Base-by-base conservation (phyloP, 2,329 filamentous ascomycete genomes). In the Neoscytalidium dimidiatum region DNA sequence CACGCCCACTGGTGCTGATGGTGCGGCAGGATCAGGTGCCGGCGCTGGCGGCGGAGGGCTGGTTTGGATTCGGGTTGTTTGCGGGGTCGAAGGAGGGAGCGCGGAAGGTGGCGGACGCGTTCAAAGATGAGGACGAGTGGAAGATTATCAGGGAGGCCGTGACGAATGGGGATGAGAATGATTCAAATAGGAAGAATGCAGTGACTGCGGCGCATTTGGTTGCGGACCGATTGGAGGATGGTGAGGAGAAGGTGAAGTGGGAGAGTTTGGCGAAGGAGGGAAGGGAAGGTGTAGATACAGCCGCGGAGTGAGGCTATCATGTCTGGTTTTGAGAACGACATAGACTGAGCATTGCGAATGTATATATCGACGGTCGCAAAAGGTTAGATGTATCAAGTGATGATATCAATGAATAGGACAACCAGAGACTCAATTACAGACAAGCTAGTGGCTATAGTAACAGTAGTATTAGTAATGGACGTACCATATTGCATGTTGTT, bases 51-150 rank as follows among this genome's bases (percentile, higher is more conserved):
- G 35, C 63, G 19, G 63, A 65, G 44, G 63, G 43, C 19, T 61
- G 53, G 63, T 61, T 65, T 17, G 63, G 63, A 14, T 43, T 65
- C n/a, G 56, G 63, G 4, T n/a, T 65, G 31, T 33, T 65, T 33
- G 63, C 63, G 26, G n/a, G 29, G 14, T 14, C 44, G 14, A 17
- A 29, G n/a, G 53, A 51, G 35, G 63, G 63, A n/a, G 63, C 52
- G 26, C 33, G 44, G 7, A 52, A 44, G 17, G 56, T 53, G 8
- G 53, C 26, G 33, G 63, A 51, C 6, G 44, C 33, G 26, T 65
- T 65, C 41, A 23, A 23, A 19, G 53, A 44, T 17, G 63, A 65
- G 19, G 63, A 65, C 13, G 43, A 48, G 6, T 64, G 53, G 35
- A 44, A 31, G n/a, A 26, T 43, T 6, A 11, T 60, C 26, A 38